These are phyloP conservation scores for Rhodomyrtus psidioides DNA, from an alignment of 441 rosid species.

Conservation along the genomic window DNA sequence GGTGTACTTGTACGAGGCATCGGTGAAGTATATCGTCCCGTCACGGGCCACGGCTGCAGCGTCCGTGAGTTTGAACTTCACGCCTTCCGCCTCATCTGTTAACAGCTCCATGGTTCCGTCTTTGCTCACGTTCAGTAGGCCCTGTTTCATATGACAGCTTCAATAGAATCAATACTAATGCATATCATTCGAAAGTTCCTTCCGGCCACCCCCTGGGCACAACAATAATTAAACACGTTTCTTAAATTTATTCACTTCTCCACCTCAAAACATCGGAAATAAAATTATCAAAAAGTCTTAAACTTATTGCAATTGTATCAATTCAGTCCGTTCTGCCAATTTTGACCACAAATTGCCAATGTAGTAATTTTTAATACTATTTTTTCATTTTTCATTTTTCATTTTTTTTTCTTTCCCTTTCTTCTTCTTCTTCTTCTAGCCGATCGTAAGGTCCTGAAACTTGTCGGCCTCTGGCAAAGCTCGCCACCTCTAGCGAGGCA, in stretches of 20 bases:
- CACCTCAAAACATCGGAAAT: not conserved
- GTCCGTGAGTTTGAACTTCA: slow-evolving; percentile 49
- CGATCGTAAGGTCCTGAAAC: no score
- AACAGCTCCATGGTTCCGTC: slow-evolving; percentile 39
- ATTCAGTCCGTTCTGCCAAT: not conserved
- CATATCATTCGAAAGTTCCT: no score
- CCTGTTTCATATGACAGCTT: slow-evolving; percentile 20
- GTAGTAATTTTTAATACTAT: no score
- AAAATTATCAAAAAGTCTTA: no score
- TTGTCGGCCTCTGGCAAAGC: no score
- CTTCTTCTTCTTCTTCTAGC: no score
- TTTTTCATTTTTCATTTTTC: no score
- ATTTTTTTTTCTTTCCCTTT: no score
- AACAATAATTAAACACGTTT: not conserved
- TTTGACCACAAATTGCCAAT: not conserved
- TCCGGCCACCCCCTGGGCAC: not conserved
- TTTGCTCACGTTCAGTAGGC: slow-evolving; percentile 42
- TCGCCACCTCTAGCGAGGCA: no score
- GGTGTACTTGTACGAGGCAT: slow-evolving; percentile 52
- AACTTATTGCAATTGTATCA: no score
- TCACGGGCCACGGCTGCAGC: slow-evolving; percentile 51
- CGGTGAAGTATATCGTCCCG: slow-evolving; percentile 69
- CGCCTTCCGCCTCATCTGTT: slow-evolving; percentile 56
- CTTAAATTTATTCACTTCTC: not conserved
- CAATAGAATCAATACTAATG: not conserved